phyloP scores from a whole-genome alignment of 768 basidiomycete genomes.

The Rhizopogon vinicolor region DNA sequence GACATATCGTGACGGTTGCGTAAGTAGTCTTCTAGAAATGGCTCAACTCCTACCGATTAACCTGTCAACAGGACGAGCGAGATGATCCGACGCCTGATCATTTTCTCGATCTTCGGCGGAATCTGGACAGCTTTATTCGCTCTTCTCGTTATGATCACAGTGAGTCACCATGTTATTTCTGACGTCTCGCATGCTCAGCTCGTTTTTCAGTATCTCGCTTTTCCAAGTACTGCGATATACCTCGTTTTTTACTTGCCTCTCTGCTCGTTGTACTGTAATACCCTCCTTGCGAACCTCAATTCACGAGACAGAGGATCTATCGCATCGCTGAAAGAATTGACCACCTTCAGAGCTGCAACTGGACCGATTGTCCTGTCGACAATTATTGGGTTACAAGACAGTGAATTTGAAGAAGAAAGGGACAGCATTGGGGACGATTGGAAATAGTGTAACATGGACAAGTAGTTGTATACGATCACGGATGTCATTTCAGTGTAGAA shows the following conservation, averaged over 20 bases:
- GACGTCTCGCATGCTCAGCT: not conserved
- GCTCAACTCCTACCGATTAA: not conserved
- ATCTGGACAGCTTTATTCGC: not conserved
- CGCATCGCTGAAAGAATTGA: not conserved
- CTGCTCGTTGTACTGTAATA: conserved; percentile 29
- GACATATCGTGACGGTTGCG: not conserved
- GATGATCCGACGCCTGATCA: not conserved
- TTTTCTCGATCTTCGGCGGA: not conserved
- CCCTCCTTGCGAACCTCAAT: conserved; percentile 28
- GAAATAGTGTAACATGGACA: not conserved
- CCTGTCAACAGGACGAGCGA: not conserved
- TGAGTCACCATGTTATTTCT: not conserved
- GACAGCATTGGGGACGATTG: not conserved
- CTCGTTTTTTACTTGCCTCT: conserved; percentile 25
- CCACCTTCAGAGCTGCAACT: not conserved
- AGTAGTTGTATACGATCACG: not conserved
- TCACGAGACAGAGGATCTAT: conserved; percentile 8
- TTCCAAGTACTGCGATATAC: conserved; percentile 18
- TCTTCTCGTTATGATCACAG: not conserved
- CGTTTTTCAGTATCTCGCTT: not conserved
- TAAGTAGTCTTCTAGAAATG: not conserved
- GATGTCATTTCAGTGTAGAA: not conserved
- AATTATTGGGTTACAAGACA: not conserved
- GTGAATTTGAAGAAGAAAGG: not conserved
- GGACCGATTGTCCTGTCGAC: not conserved